Evolutionary conservation across 139 green algal genomes (phyloP), one percentile per base, ranked within the genome.

Genomic region (Chlamydomonas sphaeroides): DNA sequence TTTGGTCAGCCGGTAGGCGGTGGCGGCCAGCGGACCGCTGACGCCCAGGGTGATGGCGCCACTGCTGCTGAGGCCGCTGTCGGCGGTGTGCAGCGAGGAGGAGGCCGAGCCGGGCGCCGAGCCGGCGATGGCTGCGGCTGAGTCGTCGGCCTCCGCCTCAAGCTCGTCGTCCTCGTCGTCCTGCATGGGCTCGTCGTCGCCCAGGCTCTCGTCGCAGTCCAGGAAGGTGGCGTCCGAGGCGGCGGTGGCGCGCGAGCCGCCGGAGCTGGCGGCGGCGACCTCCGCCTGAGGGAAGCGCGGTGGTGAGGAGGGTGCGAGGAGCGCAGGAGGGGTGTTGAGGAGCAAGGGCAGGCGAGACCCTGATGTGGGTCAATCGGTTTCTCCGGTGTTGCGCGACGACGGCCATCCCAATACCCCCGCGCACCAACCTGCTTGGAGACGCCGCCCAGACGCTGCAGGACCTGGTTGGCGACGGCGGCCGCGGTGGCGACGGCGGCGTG

Each of bases 151-250:
- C 49, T 56, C 49, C 49, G 8, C 32, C 63, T 35, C 21, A n/a
- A 68, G 10, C 25, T 68, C 62, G 21, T 39, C 62, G 33, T 68
- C 62, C 25, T 41, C 28, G 18, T 41, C 33, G 62, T 38, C 62
- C 11, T 68, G 10, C 28, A 39, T 11, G 62, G 11, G 8, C 25
- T 21, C 18, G 0, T 70, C 65, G 2, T 59, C 65, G 49, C 65
- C 49, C 26, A 84, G 65, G 15, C 76, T 36, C 49, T 84, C 65
- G 65, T 84, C 39, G 75, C 75, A 82, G 61, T 82, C 75, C 23
- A 82, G 62, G 62, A 82, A 72, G 25, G 62, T 62, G n/a, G 75
- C 56, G 17, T 82, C 75, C 41, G 62, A 84, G n/a, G n/a, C n/a
- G n/a, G n/a, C n/a, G n/a, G n/a, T n/a, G n/a, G n/a, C n/a, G n/a